Conservation (phyloP, 805 yeast genomes). For the Candida corydali region DNA sequence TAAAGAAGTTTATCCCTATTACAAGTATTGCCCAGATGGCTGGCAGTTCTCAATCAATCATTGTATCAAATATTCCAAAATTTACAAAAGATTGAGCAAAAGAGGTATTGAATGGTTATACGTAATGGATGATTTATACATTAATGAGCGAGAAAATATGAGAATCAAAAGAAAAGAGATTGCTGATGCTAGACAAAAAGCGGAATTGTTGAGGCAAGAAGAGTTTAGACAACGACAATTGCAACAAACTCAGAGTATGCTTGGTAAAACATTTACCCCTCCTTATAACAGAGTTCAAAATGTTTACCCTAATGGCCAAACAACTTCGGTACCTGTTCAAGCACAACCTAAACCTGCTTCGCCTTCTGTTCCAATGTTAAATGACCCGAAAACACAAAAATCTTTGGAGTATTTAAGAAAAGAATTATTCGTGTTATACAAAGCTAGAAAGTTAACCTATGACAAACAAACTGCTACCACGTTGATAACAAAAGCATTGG, state of each 20-base stretch:
- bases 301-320: constrained; percentile 11
- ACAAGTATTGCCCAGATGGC: constrained; percentile 90
- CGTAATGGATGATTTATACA: constrained; percentile 84
- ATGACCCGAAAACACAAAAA: constrained; percentile 36
- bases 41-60: constrained; percentile 97
- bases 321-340: constrained; percentile 11
- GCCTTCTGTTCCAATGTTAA: constrained; percentile 11
- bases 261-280: constrained; percentile 21
- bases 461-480: constrained; percentile 81
- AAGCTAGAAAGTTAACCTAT: constrained; percentile 63
- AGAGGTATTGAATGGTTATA: constrained; percentile 77
- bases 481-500: constrained; percentile 83
- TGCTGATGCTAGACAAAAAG: constrained; percentile 57
- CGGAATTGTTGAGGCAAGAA: constrained; percentile 49
- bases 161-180: constrained; percentile 61
- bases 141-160: constrained; percentile 74
- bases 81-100: constrained; percentile 57
- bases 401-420: constrained; percentile 82
- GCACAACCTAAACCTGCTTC: constrained; percentile 21
- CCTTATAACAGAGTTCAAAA: constrained; percentile 21
- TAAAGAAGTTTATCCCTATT: constrained; percentile 85
- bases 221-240: constrained; percentile 46
- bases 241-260: constrained; percentile 23
- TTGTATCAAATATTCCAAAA: constrained; percentile 79
- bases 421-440: constrained; percentile 75